Base-by-base conservation (phyloP, 441 rosid genomes). In the Daphne laureola region DNA sequence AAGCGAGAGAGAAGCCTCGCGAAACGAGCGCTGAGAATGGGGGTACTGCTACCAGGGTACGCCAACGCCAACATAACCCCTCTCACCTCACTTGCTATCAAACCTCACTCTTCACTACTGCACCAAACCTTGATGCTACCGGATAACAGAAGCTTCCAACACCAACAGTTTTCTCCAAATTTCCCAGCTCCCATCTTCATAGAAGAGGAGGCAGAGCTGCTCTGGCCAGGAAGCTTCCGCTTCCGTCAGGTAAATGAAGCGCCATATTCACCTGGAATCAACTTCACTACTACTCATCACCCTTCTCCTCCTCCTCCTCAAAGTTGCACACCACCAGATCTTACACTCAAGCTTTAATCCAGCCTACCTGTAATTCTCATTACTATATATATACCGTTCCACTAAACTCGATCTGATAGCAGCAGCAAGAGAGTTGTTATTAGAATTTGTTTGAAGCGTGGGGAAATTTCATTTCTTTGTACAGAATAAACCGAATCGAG, bases 201-300 rank as follows among this genome's bases (percentile, higher is more conserved):
- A 59, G 76, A 73, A 31, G 78, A 73, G 31, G 78, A 76, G 61
- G 76, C 67, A 8, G 81, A 70, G 63, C 59, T 73, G 51, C 14
- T 70, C 15, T 76, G 78, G 78, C 78, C 76, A 6, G 78, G 81
- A 16, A 76, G 81, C 59, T 76, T 76, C 58, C 71, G 81, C 59
- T 76, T 76, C 58, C 71, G 69, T 21, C 69, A 67, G 53, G 67
- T 57, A 58, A 53, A 61, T 14, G 65, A 66, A 35, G 49, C n/a
- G n/a, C n/a, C n/a, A n/a, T n/a, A n/a, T n/a, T n/a, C n/a, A n/a
- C n/a, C n/a, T n/a, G n/a, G n/a, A n/a, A n/a, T n/a, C n/a, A n/a
- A n/a, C n/a, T n/a, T n/a, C n/a, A n/a, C n/a, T n/a, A n/a, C n/a
- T n/a, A n/a, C n/a, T n/a, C n/a, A n/a, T n/a, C n/a, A n/a, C n/a